Base-by-base conservation (phyloP, 1,139 yeast genomes). In the Geotrichum restrictum region DNA sequence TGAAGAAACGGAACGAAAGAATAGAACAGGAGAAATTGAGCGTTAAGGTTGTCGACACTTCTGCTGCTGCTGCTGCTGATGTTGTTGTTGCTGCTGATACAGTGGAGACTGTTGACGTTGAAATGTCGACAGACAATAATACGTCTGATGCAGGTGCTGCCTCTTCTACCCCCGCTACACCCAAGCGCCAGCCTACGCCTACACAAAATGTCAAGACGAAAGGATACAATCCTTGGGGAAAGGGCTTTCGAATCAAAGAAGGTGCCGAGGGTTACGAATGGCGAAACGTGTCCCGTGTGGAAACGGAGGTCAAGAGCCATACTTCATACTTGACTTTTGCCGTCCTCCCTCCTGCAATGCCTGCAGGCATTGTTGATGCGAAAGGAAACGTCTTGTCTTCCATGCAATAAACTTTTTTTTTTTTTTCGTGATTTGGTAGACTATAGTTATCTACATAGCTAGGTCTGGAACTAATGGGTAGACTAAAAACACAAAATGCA, bases 321-420 rank as follows among this genome's bases (percentile, higher is more conserved):
- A 94, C 99, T 0, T 88, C 97, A 0, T 94, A 88, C 66, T 73
- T 94, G 65, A 88, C 97, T 1, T 94, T 94, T 77, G 99, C 98
- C 34, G 57, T 63, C 19, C 64, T 69, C 10, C 73, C 74, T 3
- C 72, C 73, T 22, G 48, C 52, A 31, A 33, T 56, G 16, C 57
- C 57, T 14, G 46, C 34, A 1, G 45, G 46, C 24, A 40, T 54
- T 14, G 51, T 51, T 11, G 54, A 51, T 14, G 51, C 31, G 4
- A 43, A 54, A 21, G 54, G 54, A 10, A 51, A 48, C 24, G 54
- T 54, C 3, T 29, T 54, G 22, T 54, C 56, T 7, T 54, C 56
- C 18, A 48, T 52, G 51, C 41, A 48, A 48, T 24, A 24, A 24
- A 24, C 29, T 24, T 24, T 24, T n/a, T n/a, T n/a, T n/a, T n/a